phyloP scores from a whole-genome alignment of 192 early-diverging fungal genomes.

The Coemansia sp. region DNA sequence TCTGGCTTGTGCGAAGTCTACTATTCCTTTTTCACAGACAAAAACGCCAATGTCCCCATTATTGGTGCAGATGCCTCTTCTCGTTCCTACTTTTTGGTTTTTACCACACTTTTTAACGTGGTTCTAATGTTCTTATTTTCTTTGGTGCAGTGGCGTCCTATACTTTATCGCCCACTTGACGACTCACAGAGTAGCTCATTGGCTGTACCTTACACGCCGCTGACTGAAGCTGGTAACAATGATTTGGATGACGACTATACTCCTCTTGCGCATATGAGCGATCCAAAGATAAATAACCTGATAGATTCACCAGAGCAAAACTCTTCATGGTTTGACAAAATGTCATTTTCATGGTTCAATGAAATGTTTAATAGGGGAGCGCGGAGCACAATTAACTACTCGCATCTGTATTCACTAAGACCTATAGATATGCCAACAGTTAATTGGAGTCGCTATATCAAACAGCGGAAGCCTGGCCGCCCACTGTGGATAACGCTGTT shows the following conservation, averaged over 20 bases:
- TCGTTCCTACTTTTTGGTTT: slow-evolving; percentile 15
- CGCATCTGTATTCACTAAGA: slow-evolving; percentile 62
- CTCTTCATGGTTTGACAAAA: slow-evolving; percentile 23
- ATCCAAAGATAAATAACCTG: slow-evolving; percentile 14
- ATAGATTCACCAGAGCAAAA: slow-evolving; percentile 32
- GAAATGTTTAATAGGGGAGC: slow-evolving; percentile 60
- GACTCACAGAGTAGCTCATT: not conserved
- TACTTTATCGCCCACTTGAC: slow-evolving; percentile 16
- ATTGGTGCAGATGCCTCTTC: slow-evolving; percentile 17
- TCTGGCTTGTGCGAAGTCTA: slow-evolving; percentile 24
- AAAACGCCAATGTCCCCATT: slow-evolving; percentile 16
- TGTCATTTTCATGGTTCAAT: slow-evolving; percentile 62
- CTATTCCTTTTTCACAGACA: slow-evolving; percentile 18
- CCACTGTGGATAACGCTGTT: slow-evolving; percentile 36
- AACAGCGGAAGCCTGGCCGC: slow-evolving; percentile 16
- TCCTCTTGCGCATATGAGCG: slow-evolving; percentile 26
- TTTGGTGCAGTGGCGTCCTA: not conserved
- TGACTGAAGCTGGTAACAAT: not conserved
- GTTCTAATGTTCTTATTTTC: slow-evolving; percentile 4
- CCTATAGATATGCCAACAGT: slow-evolving; percentile 51
- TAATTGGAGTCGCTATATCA: slow-evolving; percentile 36
- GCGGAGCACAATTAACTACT: slow-evolving; percentile 52
- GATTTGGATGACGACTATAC: slow-evolving; percentile 7
- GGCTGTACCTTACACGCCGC: not conserved
- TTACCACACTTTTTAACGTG: slow-evolving; percentile 4